A percentile compares a stretch with the other conserved stretches of the same genome.
Evolutionary conservation across 2,329 filamentous ascomycete species (phyloP).

Genomic region (Fusarium guadeloupense): DNA sequence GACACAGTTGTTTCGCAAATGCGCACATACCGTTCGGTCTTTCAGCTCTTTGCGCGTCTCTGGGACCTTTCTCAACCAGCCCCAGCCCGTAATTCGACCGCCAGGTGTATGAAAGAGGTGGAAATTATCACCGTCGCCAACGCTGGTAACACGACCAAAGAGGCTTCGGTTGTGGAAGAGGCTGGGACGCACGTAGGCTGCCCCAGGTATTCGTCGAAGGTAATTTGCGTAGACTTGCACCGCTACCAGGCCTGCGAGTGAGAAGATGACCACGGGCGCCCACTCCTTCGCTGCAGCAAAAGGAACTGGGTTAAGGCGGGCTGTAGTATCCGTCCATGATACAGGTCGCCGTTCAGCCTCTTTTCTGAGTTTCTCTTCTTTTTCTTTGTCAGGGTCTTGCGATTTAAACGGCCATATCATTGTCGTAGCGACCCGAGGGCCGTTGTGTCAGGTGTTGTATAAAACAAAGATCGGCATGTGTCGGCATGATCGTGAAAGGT

Average conservation of each 20-base stretch:
- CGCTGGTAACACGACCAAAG: slow-evolving; percentile 87
- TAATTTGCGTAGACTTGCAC: slow-evolving; percentile 74
- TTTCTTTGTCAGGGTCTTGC: slow-evolving; percentile 38
- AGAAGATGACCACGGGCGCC: slow-evolving; percentile 52
- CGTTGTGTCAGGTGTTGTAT: slow-evolving; percentile 33
- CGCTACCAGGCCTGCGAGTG: slow-evolving; percentile 50
- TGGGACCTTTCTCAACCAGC: slow-evolving; percentile 84
- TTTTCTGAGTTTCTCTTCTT: slow-evolving; percentile 26
- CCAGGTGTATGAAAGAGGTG: slow-evolving; percentile 94
- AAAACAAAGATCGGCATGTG: slow-evolving; percentile 25
- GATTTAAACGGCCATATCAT: slow-evolving; percentile 56
- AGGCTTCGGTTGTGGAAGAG: slow-evolving; percentile 80
- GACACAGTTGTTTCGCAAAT: neutral
- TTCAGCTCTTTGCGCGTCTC: slow-evolving; percentile 73
- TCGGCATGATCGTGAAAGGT: slow-evolving; percentile 13
- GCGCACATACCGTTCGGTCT: slow-evolving; percentile 74
- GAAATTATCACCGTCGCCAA: slow-evolving; percentile 97
- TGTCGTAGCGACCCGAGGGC: slow-evolving; percentile 45
- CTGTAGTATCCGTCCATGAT: slow-evolving; percentile 53
- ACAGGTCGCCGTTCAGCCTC: slow-evolving; percentile 42
- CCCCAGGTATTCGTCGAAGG: slow-evolving; percentile 83
- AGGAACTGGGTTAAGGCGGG: slow-evolving; percentile 39
- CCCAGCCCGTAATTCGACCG: slow-evolving; percentile 88
- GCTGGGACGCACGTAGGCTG: slow-evolving; percentile 76
- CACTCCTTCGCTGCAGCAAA: slow-evolving; percentile 52